Evolutionary conservation across 345 rosid genomes (phyloP), one percentile per base, ranked within the genome.

Genomic region (Populus simonii): DNA sequence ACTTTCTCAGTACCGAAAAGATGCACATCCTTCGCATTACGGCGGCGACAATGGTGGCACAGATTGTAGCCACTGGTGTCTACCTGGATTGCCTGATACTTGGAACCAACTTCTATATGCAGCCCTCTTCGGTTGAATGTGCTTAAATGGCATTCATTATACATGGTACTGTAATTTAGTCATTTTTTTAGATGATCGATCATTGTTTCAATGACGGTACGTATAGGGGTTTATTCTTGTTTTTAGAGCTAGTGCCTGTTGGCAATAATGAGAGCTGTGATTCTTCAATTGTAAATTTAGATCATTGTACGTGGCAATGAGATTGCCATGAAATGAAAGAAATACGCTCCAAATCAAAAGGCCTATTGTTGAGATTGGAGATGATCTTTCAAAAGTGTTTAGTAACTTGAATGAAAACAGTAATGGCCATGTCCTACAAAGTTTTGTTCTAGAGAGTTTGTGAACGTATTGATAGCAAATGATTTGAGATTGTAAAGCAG

Each of bases 1-100:
- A 4, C 92, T 91, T 8, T 83, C 86, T 15, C 79, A 80, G 0
- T 77, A 73, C 35, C 33, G 84, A 41, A 82, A 78, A 31, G 84
- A 81, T 68, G 99, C 90, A 1, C 99, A 96, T 71, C 99, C 99
- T 1, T 82, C 91, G 0, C 77, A 74, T 1, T 92, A 89, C 73
- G 76, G 92, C 29, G 89, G 88, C 17, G 62, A 65, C 27, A 83
- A 74, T 22, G 68, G 72, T 10, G 84, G 83, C 17, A 76, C 72
- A 1, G 98, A 94, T 23, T 94, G 98, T 67, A 89, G 91, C 91
- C 98, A 95, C 77, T 93, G 98, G 99, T 96, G 99, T 80, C 86
- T 96, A 45, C 98, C 98, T 51, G 99, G 99, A 10, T 80, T 96
- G 84, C 99, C 99, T 4, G 99, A 93, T 75, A 86, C 95, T 47